Base-by-base conservation (phyloP, 2,329 filamentous ascomycete genomes). In the Coniochaeta sp. region DNA sequence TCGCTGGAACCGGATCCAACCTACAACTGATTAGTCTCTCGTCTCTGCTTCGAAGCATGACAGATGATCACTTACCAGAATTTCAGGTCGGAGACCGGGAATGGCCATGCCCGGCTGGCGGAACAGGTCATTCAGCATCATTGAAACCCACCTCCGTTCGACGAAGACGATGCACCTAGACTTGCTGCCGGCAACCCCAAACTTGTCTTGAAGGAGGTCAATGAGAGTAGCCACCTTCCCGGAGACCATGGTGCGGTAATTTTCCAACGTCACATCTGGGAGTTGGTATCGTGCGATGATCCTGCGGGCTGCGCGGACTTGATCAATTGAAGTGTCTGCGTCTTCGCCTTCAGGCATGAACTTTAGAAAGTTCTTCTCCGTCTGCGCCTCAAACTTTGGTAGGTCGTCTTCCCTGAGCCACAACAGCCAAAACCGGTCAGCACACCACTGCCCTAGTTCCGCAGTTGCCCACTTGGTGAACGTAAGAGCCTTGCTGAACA, bases 151-250 rank as follows among this genome's bases (percentile, higher is more conserved):
- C 35, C 91, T 78, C 63, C 86, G 79, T 55, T 89, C 77, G 0
- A 95, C 90, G 65, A 99, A 97, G 0, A 97, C 81, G 51, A 99
- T 95, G 61, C 90, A 95, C 54, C 62, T 60, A 3, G 61, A 57
- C 16, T 85, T 83, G 26, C 77, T 73, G 6, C 82, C 74, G 1
- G 74, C 75, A 2, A 74, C 67, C 28, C 77, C 69, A 60, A 91
- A 96, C 48, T 85, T 77, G 7, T 80, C 66, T 3, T 67, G 63
- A 1, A 97, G 72, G 51, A 83, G 81, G 2, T 72, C 63, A 20
- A 82, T 65, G 0, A 97, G 77, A 5, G 76, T 60, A 4, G 78
- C 66, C 1, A 92, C 84, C 65, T 97, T 99, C 14, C 82, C 73
- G 24, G 91, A 95, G 1, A 74, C 69, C 0, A 61, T 51, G 0